phyloP scores from a whole-genome alignment of 2,329 filamentous ascomycete genomes.

The Cercospora sp. region DNA sequence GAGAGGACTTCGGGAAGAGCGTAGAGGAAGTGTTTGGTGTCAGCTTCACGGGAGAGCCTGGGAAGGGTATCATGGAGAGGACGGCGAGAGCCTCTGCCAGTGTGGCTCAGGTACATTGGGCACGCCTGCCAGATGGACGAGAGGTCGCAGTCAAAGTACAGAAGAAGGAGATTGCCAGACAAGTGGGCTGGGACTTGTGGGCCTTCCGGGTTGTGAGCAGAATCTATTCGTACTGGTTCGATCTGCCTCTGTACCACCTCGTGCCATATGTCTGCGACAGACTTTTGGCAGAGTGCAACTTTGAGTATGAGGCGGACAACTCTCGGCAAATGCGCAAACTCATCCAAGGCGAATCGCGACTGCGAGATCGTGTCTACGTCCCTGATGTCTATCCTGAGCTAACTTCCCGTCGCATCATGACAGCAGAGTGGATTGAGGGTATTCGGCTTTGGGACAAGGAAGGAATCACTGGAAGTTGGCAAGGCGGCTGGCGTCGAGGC shows the following conservation, averaged over 20 bases:
- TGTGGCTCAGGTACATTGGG: conserved; percentile 97
- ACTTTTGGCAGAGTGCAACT: conserved; percentile 91
- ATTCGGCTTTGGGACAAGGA: conserved; percentile 90
- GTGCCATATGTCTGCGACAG: conserved; percentile 92
- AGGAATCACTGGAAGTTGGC: conserved; percentile 73
- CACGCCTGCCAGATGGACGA: conserved; percentile 76
- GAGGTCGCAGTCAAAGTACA: conserved; percentile 97
- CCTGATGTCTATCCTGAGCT: conserved; percentile 81
- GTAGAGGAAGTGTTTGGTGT: conserved; percentile 92
- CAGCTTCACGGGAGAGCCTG: conserved; percentile 60
- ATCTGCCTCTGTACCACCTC: conserved; percentile 86
- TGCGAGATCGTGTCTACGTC: conserved; percentile 82
- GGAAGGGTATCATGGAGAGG: conserved; percentile 67
- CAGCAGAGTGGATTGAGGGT: conserved; percentile 97
- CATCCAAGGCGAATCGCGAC: conserved; percentile 70
- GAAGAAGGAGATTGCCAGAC: conserved; percentile 87
- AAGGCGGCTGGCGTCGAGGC: conserved; percentile 71
- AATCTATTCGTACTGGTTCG: conserved; percentile 84
- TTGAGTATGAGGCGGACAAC: conserved; percentile 87
- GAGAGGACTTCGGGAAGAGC: conserved; percentile 82
- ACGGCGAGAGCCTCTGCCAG: conserved; percentile 78
- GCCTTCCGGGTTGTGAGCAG: conserved; percentile 85
- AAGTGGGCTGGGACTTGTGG: conserved; percentile 94
- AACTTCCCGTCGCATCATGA: conserved; percentile 80
- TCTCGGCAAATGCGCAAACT: conserved; percentile 78